Conservation (phyloP, 2,329 filamentous ascomycete genomes). For the Talaromyces sp. region DNA sequence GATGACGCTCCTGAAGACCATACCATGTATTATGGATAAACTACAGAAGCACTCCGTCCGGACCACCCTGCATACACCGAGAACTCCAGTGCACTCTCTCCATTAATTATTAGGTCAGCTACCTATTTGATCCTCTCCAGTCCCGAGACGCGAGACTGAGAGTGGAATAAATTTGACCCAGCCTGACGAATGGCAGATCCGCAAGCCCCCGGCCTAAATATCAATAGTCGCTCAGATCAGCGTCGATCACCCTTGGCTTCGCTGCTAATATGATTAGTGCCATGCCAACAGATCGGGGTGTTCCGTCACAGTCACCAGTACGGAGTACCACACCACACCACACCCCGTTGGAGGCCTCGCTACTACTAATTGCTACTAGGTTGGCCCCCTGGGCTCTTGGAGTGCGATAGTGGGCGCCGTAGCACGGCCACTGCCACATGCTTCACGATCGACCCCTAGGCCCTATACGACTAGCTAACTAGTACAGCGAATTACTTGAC, state of each 20-base stretch:
- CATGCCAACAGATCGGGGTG: neutral
- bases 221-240: conserved; percentile 11
- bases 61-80: no score
- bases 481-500: neutral
- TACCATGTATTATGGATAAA: no score
- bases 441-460: neutral
- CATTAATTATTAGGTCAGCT: neutral
- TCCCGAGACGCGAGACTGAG: no score
- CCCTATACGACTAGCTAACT: neutral
- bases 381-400: neutral
- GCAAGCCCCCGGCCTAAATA: conserved; percentile 3
- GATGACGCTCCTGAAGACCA: no score
- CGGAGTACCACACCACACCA: no score
- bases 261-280: neutral
- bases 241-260: conserved; percentile 5
- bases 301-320: no score
- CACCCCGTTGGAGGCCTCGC: neutral
- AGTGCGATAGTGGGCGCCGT: neutral
- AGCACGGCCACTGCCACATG: neutral
- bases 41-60: no score
- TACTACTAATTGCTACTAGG: no score
- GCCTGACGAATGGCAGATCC: neutral
- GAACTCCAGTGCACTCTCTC: no score
- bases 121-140: neutral
- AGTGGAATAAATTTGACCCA: neutral